Conservation (phyloP, 345 rosid genomes). For the Eucalyptus albens region DNA sequence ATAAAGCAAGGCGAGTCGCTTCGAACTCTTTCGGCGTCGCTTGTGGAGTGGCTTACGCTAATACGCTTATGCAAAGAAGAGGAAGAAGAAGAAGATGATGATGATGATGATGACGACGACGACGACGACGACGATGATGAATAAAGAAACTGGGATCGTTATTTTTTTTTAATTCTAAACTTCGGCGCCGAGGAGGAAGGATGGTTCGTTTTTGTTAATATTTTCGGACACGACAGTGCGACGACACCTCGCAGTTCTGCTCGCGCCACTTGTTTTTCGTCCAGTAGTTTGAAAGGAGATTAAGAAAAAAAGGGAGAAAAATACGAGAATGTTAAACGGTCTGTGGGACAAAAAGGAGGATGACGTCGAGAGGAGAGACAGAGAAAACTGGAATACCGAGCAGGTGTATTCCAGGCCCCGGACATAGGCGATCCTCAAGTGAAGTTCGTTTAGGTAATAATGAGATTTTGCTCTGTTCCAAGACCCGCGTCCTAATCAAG, state of each 20-base stretch:
- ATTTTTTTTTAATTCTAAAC: background rate
- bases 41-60: background rate
- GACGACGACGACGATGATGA: background rate
- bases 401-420: background rate
- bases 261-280: background rate
- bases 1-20: background rate
- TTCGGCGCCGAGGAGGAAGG: background rate
- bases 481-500: background rate
- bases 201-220: background rate
- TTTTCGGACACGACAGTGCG: background rate
- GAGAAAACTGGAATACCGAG: background rate
- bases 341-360: background rate
- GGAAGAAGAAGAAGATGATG: background rate
- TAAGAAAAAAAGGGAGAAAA: background rate
- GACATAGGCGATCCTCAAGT: background rate
- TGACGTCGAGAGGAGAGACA: background rate
- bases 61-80: background rate
- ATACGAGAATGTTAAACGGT: background rate
- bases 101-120: fast-evolving
- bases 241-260: background rate
- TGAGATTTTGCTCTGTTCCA: background rate
- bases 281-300: background rate
- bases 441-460: background rate
- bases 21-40: background rate
- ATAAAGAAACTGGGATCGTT: background rate